Evolutionary conservation across 225 moss, liverwort and hornwort genomes (phyloP), one percentile per base, ranked within the genome.

Genomic region (Bryum argenteum): DNA sequence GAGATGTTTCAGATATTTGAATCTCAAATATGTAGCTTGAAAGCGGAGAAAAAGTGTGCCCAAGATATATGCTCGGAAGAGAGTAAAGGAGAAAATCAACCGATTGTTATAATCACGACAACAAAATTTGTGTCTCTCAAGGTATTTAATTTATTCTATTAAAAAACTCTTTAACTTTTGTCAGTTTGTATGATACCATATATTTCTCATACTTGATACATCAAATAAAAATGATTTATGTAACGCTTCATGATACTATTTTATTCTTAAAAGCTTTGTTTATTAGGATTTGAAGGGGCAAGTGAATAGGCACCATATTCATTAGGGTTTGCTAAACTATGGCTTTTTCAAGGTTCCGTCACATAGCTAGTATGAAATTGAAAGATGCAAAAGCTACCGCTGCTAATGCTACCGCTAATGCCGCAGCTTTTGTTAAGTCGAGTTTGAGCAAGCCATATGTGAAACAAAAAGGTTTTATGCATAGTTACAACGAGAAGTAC

Each of bases 401-500:
- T 33, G 33, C 33, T 4, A 33, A 33, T 33, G 33, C 33, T 33
- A 33, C 33, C 1, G 33, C 33, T 33, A 81, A 70, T 51, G 54
- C 16, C 11, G 5, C 67, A 43, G 61, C 42, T 26, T 75, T 78
- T 33, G 73, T 89, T 18, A 88, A 82, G 75, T 63, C 70, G 54
- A 80, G 16, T 24, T 51, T 76, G 10, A 78, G 66, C 3, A 88
- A 80, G 81, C 80, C 87, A 61, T 86, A 76, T 51, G 83, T 91
- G 0, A 71, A 76, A 7, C 64, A 89, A 71, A 89, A 85, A 33
- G 77, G 68, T 13, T 85, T 87, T 52, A 14, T 91, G 9, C 79
- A 87, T 78, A 84, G 84, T 3, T 96, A 93, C 26, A 89, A 96
- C 78, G 67, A 91, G 58, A 93, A 93, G 53, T 91, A 91, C 43